Evolutionary conservation across 2,329 filamentous ascomycete genomes (phyloP), one percentile per base, ranked within the genome.

Genomic region (Fusarium xyrophilum): DNA sequence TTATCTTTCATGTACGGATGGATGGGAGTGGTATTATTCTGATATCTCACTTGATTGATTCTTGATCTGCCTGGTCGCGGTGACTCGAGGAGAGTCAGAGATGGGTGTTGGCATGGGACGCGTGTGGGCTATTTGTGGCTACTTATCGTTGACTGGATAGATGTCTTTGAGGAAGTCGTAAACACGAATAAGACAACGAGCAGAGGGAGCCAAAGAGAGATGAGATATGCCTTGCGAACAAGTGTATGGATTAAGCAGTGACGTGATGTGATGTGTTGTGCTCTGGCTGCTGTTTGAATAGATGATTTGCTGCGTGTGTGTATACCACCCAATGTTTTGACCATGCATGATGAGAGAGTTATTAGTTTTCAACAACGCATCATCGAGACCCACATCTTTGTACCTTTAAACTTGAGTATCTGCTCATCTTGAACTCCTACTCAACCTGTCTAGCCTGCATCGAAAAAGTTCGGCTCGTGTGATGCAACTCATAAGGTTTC

Each of bases 51-150:
- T 66, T 57, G 58, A 67, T 68, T 74, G 74, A 74, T 74, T 64
- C 56, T 71, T 63, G 57, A 63, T 73, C 59, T 63, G 70, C 71
- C 63, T 66, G 70, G 73, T 67, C 62, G 72, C 68, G 67, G 70
- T 66, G 42, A 60, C 53, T 52, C 51, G 57, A 60, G 60, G 65
- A 44, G 65, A 63, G 62, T 39, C 39, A 46, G 40, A 59, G 56
- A 40, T 56, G 47, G 15, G 35, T 55, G 58, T 56, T 50, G 40
- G 54, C 27, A 53, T 51, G 61, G 43, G 42, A 66, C 30, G 35
- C 9, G 30, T 59, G 69, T 60, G 65, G 55, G 60, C 62, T 56
- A 67, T 32, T 50, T 53, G 53, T 53, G 53, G 58, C 38, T 47
- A 39, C 36, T 39, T 39, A 56, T 58, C 25, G 17, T 35, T 53